Evolutionary conservation across 768 basidiomycete species (phyloP).

Genomic region (Boletus vermiculosoides): DNA sequence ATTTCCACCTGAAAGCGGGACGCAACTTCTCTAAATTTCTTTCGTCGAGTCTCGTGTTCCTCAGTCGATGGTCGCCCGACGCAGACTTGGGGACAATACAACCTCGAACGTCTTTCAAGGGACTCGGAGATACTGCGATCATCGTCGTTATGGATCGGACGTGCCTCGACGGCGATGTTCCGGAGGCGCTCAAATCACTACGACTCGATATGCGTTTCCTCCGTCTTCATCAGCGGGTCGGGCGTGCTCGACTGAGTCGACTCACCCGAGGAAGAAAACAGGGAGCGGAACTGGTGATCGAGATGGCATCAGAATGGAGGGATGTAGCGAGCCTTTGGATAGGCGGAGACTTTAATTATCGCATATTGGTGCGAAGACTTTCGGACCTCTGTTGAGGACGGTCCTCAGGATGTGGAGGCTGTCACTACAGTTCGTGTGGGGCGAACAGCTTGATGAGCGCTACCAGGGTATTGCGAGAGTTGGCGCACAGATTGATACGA

Average conservation of each 20-base stretch:
- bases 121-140: not conserved
- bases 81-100: no score
- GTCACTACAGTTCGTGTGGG: slow-evolving; percentile 2
- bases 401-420: slow-evolving; percentile 7
- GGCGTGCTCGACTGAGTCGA: not conserved
- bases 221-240: slow-evolving; percentile 1
- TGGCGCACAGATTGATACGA: not conserved
- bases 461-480: not conserved
- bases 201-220: slow-evolving; percentile 10
- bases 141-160: not conserved
- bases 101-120: not conserved
- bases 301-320: no score
- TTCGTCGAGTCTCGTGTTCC: no score
- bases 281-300: not conserved
- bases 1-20: not conserved
- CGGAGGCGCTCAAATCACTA: slow-evolving; percentile 9
- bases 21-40: not conserved
- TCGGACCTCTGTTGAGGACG: slow-evolving; percentile 2
- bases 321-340: no score
- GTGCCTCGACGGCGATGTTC: not conserved
- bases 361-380: not conserved
- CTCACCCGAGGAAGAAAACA: slow-evolving; percentile 16
- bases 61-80: no score
- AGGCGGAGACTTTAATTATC: no score
- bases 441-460: slow-evolving; percentile 10